A percentile compares a stretch with the other conserved stretches of the same genome.
Conservation (phyloP, 352 stramenopile species). For the Pythium grandisporangium region DNA sequence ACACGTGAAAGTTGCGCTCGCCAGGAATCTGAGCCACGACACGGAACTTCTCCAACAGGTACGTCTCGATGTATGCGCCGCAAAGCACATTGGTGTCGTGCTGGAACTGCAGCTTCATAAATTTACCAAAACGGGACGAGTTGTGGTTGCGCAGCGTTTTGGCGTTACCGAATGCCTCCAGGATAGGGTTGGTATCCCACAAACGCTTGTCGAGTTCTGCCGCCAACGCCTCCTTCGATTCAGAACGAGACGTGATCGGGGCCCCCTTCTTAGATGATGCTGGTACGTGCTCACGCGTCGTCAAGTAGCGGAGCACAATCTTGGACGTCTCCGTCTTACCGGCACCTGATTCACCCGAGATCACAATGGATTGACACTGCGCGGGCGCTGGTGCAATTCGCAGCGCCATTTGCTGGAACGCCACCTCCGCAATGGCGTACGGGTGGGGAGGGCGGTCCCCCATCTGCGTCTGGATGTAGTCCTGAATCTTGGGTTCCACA, state of each 20-base stretch:
- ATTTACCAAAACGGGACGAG: slow-evolving; percentile 82
- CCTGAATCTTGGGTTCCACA: slow-evolving; percentile 75
- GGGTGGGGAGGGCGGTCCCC: slow-evolving; percentile 72
- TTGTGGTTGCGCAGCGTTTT: slow-evolving; percentile 87
- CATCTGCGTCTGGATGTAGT: slow-evolving; percentile 87
- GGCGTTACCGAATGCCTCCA: slow-evolving; percentile 83
- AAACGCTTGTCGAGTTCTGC: slow-evolving; percentile 81
- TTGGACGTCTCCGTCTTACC: slow-evolving; percentile 87
- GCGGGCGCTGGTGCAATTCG: slow-evolving; percentile 65
- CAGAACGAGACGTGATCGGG: slow-evolving; percentile 1
- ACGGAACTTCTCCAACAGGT: slow-evolving; percentile 86
- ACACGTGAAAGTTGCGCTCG: slow-evolving; percentile 89
- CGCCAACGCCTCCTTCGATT: slow-evolving; percentile 33
- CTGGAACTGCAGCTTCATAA: slow-evolving; percentile 88
- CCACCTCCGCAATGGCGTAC: slow-evolving; percentile 81
- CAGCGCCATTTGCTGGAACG: slow-evolving; percentile 85
- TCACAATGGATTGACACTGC: slow-evolving; percentile 84
- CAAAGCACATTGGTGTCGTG: slow-evolving; percentile 56
- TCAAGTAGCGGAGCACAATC: slow-evolving; percentile 85
- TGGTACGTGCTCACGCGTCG: slow-evolving; percentile 64
- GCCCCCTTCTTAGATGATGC: slow-evolving; percentile 20
- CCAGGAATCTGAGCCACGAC: slow-evolving; percentile 79
- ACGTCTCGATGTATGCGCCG: slow-evolving; percentile 83
- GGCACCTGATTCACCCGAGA: slow-evolving; percentile 78
- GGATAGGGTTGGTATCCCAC: slow-evolving; percentile 84